Evolutionary conservation across 345 rosid genomes (phyloP).

Genomic region (Eucalyptus tenuipes): DNA sequence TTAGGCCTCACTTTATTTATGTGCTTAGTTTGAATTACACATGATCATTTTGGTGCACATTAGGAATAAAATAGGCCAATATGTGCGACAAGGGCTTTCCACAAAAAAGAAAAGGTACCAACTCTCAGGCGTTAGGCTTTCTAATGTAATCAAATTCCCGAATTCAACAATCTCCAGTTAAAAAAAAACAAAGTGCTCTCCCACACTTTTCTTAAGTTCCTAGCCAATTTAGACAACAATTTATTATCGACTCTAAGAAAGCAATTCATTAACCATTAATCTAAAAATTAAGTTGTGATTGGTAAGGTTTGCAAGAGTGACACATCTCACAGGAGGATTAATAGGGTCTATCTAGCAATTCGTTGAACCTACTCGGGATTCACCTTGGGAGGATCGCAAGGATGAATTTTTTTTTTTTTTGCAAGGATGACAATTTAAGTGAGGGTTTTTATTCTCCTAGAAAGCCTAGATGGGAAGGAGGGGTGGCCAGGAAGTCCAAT

Average conservation of each 20-base stretch:
- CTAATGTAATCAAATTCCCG: accelerated
- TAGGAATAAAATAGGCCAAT: background rate
- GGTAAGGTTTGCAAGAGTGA: background rate
- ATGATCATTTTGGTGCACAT: background rate
- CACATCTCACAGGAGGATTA: background rate
- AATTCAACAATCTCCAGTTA: background rate
- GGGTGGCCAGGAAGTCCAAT: background rate
- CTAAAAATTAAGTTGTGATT: background rate
- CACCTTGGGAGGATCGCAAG: background rate
- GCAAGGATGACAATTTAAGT: background rate
- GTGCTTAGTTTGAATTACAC: background rate
- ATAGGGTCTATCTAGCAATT: background rate
- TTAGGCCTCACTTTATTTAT: background rate
- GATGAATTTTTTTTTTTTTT: background rate
- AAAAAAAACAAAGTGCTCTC: background rate
- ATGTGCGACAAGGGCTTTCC: background rate
- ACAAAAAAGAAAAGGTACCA: background rate
- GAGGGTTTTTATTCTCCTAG: background rate
- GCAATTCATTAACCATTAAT: background rate
- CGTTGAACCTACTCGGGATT: accelerated
- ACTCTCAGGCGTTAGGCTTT: accelerated
- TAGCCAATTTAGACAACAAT: background rate
- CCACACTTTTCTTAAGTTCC: background rate
- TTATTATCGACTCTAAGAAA: background rate
- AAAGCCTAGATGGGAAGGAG: background rate